Conservation (phyloP, 352 stramenopile genomes). For the Peronospora belbahrii region DNA sequence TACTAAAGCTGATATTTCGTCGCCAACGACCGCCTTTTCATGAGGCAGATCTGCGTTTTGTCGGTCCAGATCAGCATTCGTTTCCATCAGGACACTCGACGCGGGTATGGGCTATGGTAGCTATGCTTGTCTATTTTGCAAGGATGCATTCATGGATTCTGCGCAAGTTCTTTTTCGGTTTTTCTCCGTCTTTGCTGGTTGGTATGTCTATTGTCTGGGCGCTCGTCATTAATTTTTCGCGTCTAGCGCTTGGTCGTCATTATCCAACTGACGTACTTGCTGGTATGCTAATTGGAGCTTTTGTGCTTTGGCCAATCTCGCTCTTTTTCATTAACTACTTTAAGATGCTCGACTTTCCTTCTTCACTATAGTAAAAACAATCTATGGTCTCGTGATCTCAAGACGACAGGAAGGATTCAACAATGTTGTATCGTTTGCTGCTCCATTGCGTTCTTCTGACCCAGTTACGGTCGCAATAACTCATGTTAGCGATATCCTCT, state of each 20-base stretch:
- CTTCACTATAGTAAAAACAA: too few relatives aligned
- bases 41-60: slow-evolving; percentile 59
- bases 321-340: slow-evolving; percentile 27
- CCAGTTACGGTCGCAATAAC: too few relatives aligned
- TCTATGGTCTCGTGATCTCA: too few relatives aligned
- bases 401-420: too few relatives aligned
- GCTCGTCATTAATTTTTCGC: slow-evolving; percentile 65
- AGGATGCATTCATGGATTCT: slow-evolving; percentile 38
- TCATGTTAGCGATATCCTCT: too few relatives aligned
- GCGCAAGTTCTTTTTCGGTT: slow-evolving; percentile 40
- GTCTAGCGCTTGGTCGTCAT: slow-evolving; percentile 74
- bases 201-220: slow-evolving; percentile 47
- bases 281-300: slow-evolving; percentile 51
- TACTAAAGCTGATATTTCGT: slow-evolving; percentile 71
- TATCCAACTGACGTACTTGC: slow-evolving; percentile 74
- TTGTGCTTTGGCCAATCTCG: slow-evolving; percentile 54
- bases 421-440: too few relatives aligned
- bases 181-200: slow-evolving; percentile 33
- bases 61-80: slow-evolving; percentile 78
- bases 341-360: slow-evolving; percentile 15
- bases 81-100: slow-evolving; percentile 82
- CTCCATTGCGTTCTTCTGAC: too few relatives aligned
- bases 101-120: slow-evolving; percentile 63
- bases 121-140: slow-evolving; percentile 51
- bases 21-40: slow-evolving; percentile 70